Conservation (phyloP, 345 rosid genomes). For the Citrus inodora region DNA sequence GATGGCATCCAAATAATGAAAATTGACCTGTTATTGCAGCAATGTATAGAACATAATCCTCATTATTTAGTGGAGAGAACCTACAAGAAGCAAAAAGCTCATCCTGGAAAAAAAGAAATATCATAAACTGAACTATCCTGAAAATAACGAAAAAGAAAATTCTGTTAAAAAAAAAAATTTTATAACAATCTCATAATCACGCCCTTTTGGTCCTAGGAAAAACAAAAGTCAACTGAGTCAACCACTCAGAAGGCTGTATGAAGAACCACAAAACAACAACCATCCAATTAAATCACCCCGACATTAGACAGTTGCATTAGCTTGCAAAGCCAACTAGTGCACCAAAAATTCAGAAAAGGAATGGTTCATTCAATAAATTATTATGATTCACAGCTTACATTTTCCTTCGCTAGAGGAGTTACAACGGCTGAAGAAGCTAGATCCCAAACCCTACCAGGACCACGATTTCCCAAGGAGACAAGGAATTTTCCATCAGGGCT, state of each 20-base stretch:
- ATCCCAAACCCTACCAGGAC: constrained; percentile 90
- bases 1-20: background rate
- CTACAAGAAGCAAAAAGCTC: constrained; percentile 80
- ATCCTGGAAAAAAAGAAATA: constrained; percentile 42
- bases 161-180: background rate
- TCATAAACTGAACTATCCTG: background rate
- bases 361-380: background rate
- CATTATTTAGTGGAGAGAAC: constrained; percentile 52
- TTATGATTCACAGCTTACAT: constrained; percentile 37
- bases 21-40: constrained; percentile 75
- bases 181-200: background rate
- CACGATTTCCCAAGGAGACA: constrained; percentile 64
- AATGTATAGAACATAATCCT: constrained; percentile 49
- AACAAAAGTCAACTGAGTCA: background rate
- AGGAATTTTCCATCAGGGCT: constrained; percentile 84
- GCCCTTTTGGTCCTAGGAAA: background rate
- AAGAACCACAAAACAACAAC: background rate
- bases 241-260: background rate
- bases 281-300: background rate
- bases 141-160: background rate
- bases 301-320: background rate
- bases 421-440: constrained; percentile 46
- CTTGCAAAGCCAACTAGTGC: background rate
- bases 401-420: constrained; percentile 63
- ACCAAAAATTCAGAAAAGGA: constrained; percentile 3